Evolutionary conservation across 345 rosid species (phyloP).

Genomic region (Brassica carinata): DNA sequence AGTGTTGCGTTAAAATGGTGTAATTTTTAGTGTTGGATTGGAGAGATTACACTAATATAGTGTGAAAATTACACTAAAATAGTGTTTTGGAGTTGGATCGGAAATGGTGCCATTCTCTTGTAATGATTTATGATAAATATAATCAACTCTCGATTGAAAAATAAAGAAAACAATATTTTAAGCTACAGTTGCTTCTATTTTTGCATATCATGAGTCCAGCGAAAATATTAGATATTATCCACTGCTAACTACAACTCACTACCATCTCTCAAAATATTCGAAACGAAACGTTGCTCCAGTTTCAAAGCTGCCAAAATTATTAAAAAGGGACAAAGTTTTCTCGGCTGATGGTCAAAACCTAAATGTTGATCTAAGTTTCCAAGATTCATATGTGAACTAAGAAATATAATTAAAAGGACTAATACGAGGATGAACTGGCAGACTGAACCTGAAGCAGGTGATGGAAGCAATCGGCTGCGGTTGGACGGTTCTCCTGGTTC

Average conservation of each 20-base stretch:
- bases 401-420: background rate
- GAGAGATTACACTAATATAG: too few relatives aligned
- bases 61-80: too few relatives aligned
- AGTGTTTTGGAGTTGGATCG: too few relatives aligned
- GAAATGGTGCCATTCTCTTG: background rate
- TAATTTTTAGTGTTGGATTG: too few relatives aligned
- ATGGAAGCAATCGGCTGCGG: constrained; percentile 97
- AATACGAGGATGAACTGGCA: constrained; percentile 38
- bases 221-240: constrained; percentile 8
- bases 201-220: background rate
- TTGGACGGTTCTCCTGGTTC: constrained; percentile 90
- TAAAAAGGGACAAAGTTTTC: constrained; percentile 12
- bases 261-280: constrained; percentile 1
- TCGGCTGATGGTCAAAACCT: background rate
- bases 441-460: constrained; percentile 87
- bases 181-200: background rate
- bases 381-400: constrained; percentile 6
- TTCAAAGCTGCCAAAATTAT: constrained; percentile 15
- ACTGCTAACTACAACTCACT: background rate
- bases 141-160: background rate
- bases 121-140: background rate
- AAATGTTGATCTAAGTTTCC: background rate
- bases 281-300: constrained; percentile 1
- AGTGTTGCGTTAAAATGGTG: too few relatives aligned
- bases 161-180: background rate